These are phyloP conservation scores for Glebionis coronaria DNA, from an alignment of 129 eudicot genomes.

Conservation along the genomic window DNA sequence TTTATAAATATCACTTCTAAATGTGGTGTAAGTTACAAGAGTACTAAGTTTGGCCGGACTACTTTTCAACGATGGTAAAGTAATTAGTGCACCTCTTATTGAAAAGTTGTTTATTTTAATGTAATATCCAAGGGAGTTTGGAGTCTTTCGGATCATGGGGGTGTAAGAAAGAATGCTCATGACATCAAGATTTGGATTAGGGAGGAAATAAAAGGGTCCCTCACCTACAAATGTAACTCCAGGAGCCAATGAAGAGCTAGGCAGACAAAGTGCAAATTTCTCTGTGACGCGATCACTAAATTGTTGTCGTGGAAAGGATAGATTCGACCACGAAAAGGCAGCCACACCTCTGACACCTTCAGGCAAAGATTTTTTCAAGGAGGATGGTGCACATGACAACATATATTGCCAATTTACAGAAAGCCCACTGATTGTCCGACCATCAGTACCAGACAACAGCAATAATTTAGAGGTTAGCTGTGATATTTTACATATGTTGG, in stretches of 20 bases:
- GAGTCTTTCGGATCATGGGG: slow-evolving; percentile 19
- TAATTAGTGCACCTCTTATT: slow-evolving; percentile 8
- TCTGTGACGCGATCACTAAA: neutral
- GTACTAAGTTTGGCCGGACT: slow-evolving; percentile 25
- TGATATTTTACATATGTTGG: neutral
- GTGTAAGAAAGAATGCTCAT: slow-evolving; percentile 29
- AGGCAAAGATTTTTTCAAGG: slow-evolving; percentile 34
- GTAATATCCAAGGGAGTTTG: slow-evolving; percentile 24
- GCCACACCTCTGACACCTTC: slow-evolving; percentile 30
- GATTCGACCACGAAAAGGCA: slow-evolving; percentile 35
- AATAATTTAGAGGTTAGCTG: neutral
- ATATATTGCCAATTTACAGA: neutral
- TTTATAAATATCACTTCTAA: slow-evolving; percentile 38
- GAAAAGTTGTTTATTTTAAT: slow-evolving; percentile 24
- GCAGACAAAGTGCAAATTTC: slow-evolving; percentile 46
- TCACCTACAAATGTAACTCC: slow-evolving; percentile 50
- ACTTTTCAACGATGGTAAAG: neutral
- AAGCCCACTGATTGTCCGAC: slow-evolving; percentile 6
- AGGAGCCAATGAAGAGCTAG: slow-evolving; percentile 15
- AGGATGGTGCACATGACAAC: slow-evolving; percentile 42
- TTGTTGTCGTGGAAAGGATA: slow-evolving; percentile 35
- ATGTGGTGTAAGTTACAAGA: slow-evolving; percentile 32
- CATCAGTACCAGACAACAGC: slow-evolving; percentile 16
- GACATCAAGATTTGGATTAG: slow-evolving; percentile 28
- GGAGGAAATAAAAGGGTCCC: slow-evolving; percentile 29